Percentiles rank a stretch among this genome's conserved stretches.
Evolutionary conservation across 129 eudicot species (phyloP).

Genomic region (Pulicaria dysenterica): DNA sequence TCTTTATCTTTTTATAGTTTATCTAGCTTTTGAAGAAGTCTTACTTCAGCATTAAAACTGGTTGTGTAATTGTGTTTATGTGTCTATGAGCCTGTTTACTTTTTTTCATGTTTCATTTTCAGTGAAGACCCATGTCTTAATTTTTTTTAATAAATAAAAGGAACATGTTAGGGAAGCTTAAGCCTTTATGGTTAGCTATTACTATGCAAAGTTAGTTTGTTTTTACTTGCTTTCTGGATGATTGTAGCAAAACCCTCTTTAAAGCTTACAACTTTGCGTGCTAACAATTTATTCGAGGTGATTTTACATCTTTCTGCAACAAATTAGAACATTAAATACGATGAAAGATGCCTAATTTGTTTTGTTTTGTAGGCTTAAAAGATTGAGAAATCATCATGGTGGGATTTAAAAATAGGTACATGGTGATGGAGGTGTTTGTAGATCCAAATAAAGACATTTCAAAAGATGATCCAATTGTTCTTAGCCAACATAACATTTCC

Average conservation of each 20-base stretch:
- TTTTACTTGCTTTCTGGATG: background rate
- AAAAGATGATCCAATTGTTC: constrained; percentile 65
- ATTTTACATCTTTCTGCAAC: background rate
- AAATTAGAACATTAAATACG: background rate
- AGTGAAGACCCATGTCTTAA: background rate
- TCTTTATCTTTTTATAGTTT: background rate
- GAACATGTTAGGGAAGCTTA: background rate
- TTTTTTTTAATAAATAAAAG: background rate
- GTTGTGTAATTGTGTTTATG: constrained; percentile 10
- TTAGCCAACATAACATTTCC: constrained; percentile 68
- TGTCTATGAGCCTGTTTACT: background rate
- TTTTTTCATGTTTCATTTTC: too few relatives aligned
- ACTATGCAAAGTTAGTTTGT: background rate
- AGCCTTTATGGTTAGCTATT: background rate
- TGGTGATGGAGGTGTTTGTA: constrained; percentile 90
- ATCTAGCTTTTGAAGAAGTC: background rate
- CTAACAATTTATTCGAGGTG: background rate
- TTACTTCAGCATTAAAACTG: background rate
- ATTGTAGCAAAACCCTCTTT: background rate
- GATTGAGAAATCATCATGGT: constrained; percentile 51
- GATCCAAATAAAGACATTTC: constrained; percentile 74
- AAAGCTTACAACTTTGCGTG: constrained; percentile 4
- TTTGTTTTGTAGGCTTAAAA: constrained; percentile 22
- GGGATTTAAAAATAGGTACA: constrained; percentile 83
- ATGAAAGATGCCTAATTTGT: background rate